Evolutionary conservation across 1,139 yeast genomes (phyloP).

Genomic region (Protomyces gravidus): DNA sequence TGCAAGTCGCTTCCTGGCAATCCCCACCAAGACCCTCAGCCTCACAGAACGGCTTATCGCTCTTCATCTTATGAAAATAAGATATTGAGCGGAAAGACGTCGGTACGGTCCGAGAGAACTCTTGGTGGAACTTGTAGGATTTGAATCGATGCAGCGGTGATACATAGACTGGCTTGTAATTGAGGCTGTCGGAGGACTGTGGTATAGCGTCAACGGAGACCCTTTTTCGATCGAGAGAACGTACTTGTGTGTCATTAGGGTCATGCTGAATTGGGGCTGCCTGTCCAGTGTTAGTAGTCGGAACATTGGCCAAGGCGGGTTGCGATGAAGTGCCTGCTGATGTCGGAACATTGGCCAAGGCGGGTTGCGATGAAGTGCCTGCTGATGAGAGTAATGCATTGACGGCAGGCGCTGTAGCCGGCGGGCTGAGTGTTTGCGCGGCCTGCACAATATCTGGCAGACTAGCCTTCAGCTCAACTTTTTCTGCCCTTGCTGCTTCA

Average conservation of each 20-base stretch:
- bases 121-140: slow-evolving; percentile 11
- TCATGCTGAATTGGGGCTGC: not conserved
- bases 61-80: slow-evolving; percentile 14
- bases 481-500: not conserved
- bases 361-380: too few species aligned
- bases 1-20: slow-evolving; percentile 8
- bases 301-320: too few species aligned
- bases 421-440: not conserved
- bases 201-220: too few species aligned
- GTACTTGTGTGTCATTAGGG: not conserved
- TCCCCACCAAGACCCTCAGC: slow-evolving; percentile 9
- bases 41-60: slow-evolving; percentile 8
- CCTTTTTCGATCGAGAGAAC: too few species aligned
- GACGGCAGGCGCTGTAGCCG: not conserved
- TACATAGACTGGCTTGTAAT: not conserved
- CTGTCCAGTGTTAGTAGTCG: too few species aligned
- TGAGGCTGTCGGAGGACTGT: too few species aligned
- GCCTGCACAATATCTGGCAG: too few species aligned
- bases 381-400: too few species aligned
- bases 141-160: slow-evolving; percentile 12
- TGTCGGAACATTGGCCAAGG: too few species aligned
- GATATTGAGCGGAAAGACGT: slow-evolving; percentile 7
- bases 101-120: slow-evolving; percentile 2
- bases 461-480: not conserved
- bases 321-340: too few species aligned